These are phyloP conservation scores for Malassezia arunalokei DNA, from an alignment of 1,284 basidiomycete species.

Conservation along the genomic window DNA sequence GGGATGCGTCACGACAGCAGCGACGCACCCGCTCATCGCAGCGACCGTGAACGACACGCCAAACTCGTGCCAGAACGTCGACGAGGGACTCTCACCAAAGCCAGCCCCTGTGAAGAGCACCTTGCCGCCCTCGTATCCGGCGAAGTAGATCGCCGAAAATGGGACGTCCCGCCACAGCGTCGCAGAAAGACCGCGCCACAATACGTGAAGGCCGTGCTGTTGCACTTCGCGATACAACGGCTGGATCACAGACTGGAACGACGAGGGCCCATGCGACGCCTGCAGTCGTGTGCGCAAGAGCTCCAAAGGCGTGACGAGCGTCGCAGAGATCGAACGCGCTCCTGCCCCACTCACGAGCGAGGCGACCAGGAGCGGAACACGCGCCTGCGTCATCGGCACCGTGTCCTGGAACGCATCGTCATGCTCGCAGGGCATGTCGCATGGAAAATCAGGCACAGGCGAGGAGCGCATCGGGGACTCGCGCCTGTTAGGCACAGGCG, in stretches of 20 bases:
- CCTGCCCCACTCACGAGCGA: conserved; percentile 72
- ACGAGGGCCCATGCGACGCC: conserved; percentile 25
- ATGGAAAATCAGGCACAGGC: conserved; percentile 10
- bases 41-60: conserved; percentile 69
- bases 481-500: not conserved
- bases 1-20: conserved; percentile 80
- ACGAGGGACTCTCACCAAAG: conserved; percentile 42
- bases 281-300: conserved; percentile 87
- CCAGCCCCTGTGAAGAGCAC: conserved; percentile 42
- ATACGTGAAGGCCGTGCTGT: conserved; percentile 46
- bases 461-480: not conserved
- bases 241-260: conserved; percentile 23
- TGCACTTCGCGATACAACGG: conserved; percentile 26
- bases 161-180: conserved; percentile 95
- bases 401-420: not conserved
- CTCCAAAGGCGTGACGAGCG: conserved; percentile 76
- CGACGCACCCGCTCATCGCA: conserved; percentile 53
- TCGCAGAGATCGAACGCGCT: conserved; percentile 67
- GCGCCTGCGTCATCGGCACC: not conserved
- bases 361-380: conserved; percentile 49
- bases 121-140: conserved; percentile 48
- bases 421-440: conserved; percentile 6
- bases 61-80: conserved; percentile 52
- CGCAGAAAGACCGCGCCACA: conserved; percentile 81
- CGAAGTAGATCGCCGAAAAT: conserved; percentile 85